These are phyloP conservation scores for Platanthera zijinensis DNA, from an alignment of 106 monocot species.

Conservation along the genomic window DNA sequence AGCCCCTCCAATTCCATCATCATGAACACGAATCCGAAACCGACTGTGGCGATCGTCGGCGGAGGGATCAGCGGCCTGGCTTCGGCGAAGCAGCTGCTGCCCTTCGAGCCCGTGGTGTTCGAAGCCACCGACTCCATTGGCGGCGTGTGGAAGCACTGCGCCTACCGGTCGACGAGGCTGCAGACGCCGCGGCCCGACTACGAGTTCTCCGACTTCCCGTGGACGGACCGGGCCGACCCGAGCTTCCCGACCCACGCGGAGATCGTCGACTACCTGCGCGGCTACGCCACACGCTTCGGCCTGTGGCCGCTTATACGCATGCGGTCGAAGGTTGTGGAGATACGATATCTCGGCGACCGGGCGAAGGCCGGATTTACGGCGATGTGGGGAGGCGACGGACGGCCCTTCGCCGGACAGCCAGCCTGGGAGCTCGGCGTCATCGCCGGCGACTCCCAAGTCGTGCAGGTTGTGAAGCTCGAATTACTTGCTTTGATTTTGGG, in stretches of 20 bases:
- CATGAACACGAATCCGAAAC: slow-evolving; percentile 12
- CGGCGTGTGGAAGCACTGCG: slow-evolving; percentile 85
- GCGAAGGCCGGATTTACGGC: slow-evolving; percentile 32
- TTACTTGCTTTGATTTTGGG: neutral
- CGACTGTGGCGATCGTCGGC: slow-evolving; percentile 54
- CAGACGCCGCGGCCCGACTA: slow-evolving; percentile 82
- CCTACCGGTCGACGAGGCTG: slow-evolving; percentile 59
- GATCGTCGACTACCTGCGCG: slow-evolving; percentile 66
- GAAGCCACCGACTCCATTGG: slow-evolving; percentile 75
- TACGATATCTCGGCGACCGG: slow-evolving; percentile 37
- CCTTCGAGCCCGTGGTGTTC: slow-evolving; percentile 54
- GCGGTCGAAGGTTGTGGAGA: slow-evolving; percentile 40
- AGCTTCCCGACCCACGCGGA: slow-evolving; percentile 58
- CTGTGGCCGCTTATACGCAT: slow-evolving; percentile 51
- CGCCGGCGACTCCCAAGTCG: slow-evolving; percentile 23
- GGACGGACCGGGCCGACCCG: slow-evolving; percentile 47
- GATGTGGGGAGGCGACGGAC: slow-evolving; percentile 34
- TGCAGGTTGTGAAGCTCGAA: slow-evolving; percentile 22
- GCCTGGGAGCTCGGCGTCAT: slow-evolving; percentile 69
- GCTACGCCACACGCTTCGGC: slow-evolving; percentile 63
- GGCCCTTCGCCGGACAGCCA: slow-evolving; percentile 36
- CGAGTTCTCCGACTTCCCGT: slow-evolving; percentile 89
- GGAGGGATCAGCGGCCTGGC: slow-evolving; percentile 76
- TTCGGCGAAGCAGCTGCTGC: slow-evolving; percentile 51
- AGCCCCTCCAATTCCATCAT: neutral